Percentiles rank a stretch among this genome's conserved stretches.
These are phyloP conservation scores for Uromyces viciae-fabae DNA, from an alignment of 1,284 basidiomycete genomes.

Conservation along the genomic window DNA sequence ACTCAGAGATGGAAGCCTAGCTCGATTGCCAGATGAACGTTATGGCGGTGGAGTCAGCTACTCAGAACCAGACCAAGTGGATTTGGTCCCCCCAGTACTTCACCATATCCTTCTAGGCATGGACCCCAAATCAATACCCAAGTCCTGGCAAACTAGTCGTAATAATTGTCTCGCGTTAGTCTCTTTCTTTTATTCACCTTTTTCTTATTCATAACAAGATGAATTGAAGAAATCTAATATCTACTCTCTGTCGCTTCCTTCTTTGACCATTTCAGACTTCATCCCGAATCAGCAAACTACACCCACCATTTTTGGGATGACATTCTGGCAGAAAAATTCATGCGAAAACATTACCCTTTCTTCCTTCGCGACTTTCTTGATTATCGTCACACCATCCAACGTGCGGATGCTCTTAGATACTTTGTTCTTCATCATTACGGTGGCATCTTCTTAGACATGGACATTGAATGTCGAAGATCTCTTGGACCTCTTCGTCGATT, in stretches of 20 bases:
- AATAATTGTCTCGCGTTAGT: conserved; percentile 43
- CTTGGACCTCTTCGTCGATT: conserved; percentile 43
- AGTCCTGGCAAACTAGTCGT: conserved; percentile 40
- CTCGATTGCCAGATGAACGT: conserved; percentile 22
- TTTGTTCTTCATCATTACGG: conserved; percentile 45
- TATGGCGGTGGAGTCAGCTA: conserved; percentile 27
- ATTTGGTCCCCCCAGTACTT: conserved; percentile 46
- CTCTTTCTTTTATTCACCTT: neutral
- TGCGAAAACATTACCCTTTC: conserved; percentile 39
- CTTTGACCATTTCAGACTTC: conserved; percentile 34
- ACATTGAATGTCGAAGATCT: conserved; percentile 41
- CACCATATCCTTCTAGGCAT: conserved; percentile 46
- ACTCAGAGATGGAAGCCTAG: conserved; percentile 27
- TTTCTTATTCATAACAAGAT: too few relatives aligned
- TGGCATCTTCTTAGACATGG: conserved; percentile 46
- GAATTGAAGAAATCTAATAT: too few relatives aligned
- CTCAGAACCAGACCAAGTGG: conserved; percentile 9
- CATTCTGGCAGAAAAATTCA: conserved; percentile 34
- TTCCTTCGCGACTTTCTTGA: conserved; percentile 37
- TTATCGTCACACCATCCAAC: conserved; percentile 45
- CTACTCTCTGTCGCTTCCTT: neutral
- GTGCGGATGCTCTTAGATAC: conserved; percentile 45
- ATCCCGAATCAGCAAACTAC: conserved; percentile 42
- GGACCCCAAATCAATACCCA: conserved; percentile 40
- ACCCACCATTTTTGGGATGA: conserved; percentile 46